Conservation (phyloP, 2,329 filamentous ascomycete genomes). For the Metarhizium humberi region DNA sequence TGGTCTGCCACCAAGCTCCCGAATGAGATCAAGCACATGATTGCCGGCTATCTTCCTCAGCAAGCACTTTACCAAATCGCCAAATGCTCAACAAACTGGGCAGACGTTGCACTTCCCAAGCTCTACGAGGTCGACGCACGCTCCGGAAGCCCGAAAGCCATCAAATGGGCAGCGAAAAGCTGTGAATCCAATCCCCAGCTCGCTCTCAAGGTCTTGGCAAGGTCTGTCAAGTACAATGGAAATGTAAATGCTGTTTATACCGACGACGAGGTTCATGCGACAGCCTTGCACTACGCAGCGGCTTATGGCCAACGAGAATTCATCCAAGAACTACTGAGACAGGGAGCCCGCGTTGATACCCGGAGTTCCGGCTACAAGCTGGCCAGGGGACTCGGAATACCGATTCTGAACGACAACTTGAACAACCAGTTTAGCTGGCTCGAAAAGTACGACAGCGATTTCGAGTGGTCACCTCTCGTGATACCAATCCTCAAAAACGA, state of each 20-base stretch:
- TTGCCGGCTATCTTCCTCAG: neutral
- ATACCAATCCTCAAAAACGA: neutral
- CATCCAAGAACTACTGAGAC: neutral
- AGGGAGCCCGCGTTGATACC: neutral
- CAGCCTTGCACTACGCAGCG: conserved; percentile 2
- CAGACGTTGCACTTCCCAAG: neutral
- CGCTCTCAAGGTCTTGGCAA: neutral
- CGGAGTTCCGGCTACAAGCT: neutral
- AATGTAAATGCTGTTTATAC: neutral
- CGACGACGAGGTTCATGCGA: neutral
- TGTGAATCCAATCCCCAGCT: neutral
- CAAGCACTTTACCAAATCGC: neutral
- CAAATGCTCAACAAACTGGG: neutral
- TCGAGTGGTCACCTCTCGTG: conserved; percentile 2
- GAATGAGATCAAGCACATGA: neutral
- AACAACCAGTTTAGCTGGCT: neutral
- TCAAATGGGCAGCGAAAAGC: neutral
- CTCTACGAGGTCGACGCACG: conserved; percentile 1
- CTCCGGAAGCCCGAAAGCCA: neutral
- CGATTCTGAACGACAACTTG: neutral
- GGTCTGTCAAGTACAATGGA: neutral
- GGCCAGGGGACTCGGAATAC: neutral
- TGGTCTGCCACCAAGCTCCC: neutral
- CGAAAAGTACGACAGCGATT: neutral
- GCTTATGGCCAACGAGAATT: neutral